Percentiles rank a stretch among this genome's conserved stretches.
Evolutionary conservation across 2,329 filamentous ascomycete species (phyloP).

Genomic region (Aspergillus candidus): DNA sequence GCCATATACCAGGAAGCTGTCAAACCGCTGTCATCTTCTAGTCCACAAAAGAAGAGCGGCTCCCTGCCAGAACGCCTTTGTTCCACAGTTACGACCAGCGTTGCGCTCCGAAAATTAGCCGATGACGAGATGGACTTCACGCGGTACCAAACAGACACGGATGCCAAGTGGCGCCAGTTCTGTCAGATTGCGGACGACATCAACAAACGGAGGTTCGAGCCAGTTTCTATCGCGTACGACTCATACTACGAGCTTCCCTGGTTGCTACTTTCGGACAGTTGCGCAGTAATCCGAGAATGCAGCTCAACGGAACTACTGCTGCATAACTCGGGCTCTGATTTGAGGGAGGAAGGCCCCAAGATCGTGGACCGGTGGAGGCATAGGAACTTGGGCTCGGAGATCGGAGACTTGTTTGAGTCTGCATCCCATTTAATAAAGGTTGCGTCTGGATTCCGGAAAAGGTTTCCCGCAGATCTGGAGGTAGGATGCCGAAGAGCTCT

Average conservation of each 20-base stretch:
- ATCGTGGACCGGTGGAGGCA: constrained; percentile 40
- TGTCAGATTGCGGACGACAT: constrained; percentile 80
- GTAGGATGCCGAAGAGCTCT: constrained; percentile 63
- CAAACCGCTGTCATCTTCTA: constrained; percentile 36
- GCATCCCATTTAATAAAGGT: constrained; percentile 61
- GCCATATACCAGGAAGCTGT: constrained; percentile 69
- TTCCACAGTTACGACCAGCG: constrained; percentile 62
- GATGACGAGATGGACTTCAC: constrained; percentile 67
- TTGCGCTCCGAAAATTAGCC: constrained; percentile 56
- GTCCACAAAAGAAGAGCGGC: constrained; percentile 42
- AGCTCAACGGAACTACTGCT: constrained; percentile 69
- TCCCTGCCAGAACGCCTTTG: constrained; percentile 71
- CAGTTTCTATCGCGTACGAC: constrained; percentile 72
- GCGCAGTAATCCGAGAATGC: constrained; percentile 73
- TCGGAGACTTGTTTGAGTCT: constrained; percentile 50
- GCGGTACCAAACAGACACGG: constrained; percentile 65
- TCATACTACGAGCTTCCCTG: constrained; percentile 65
- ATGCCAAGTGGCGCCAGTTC: constrained; percentile 83
- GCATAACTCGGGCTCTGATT: constrained; percentile 54
- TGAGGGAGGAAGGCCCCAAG: constrained; percentile 33
- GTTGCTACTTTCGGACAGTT: constrained; percentile 75
- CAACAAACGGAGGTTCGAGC: constrained; percentile 78
- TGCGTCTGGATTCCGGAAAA: constrained; percentile 63
- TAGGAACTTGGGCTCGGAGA: constrained; percentile 37
- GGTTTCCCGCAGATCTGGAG: constrained; percentile 63